Base-by-base conservation (phyloP, 352 stramenopile genomes). In the Phytophthora pisi region DNA sequence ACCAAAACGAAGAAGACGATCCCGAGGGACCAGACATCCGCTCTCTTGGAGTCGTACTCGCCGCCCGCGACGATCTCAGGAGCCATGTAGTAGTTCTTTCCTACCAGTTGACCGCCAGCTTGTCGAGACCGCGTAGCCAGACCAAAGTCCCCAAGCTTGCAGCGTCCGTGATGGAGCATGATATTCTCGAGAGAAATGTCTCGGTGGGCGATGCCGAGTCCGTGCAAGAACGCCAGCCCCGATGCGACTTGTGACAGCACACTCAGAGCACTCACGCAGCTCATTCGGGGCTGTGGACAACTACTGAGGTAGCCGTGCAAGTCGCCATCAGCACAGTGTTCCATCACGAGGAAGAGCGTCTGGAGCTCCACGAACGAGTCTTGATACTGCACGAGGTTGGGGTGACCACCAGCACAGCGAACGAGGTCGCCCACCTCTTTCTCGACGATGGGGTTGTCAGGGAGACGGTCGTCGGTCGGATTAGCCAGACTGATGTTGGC, bases 11-110 rank as follows among this genome's bases (percentile, higher is more conserved):
- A 50, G 43, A 50, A 26, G 7, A 50, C 43, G 43, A 50, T 26
- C n/a, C 43, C 43, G 18, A 50, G 43, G 2, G 43, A 50, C 43
- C 43, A 50, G n/a, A 50, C 15, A 26, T 50, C 43, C 30, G 74
- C 77, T 0, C 57, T 61, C 51, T 75, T 74, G 0, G 78, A 74
- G 57, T 83, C 69, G 64, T 87, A 87, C 30, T 5, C 7, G 18
- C 52, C 24, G 7, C 71, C 70, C 13, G 72, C 63, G 31, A 81
- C 73, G 5, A 84, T 69, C 62, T 87, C 78, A 0, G 76, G 78
- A 2, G 77, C 79, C 74, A 83, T 88, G 61, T 85, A 85, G 71
- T 82, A 85, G 55, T 77, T 74, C 56, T 86, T 86, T 42, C 78
- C 78, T 18, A 79, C 75, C 20, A 61, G 61, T 31, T 68, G 59